These are phyloP conservation scores for Penicillium paradoxum DNA, from an alignment of 495 filamentous ascomycete species.

Conservation along the genomic window DNA sequence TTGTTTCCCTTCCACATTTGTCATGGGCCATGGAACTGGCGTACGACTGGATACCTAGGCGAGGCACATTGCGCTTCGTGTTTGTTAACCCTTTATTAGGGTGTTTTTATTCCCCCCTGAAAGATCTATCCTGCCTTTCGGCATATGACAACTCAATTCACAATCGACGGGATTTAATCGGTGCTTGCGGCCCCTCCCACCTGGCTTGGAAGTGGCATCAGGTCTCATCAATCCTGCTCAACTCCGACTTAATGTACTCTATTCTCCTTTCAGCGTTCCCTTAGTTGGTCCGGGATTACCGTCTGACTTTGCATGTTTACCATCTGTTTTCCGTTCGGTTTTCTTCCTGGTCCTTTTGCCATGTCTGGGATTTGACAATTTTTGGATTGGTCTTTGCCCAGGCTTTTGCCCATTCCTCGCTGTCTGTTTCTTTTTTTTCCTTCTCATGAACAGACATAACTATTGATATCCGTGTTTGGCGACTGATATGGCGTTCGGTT, in stretches of 20 bases:
- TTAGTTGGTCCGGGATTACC: constrained; percentile 25
- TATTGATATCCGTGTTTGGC: constrained; percentile 44
- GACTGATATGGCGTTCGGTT: constrained; percentile 37
- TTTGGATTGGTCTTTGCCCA: constrained; percentile 16
- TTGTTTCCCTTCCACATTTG: constrained; percentile 12
- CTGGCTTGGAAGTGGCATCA: constrained; percentile 3
- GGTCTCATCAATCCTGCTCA: constrained; percentile 14
- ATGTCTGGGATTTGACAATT: constrained; percentile 24
- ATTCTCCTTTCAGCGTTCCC: constrained; percentile 31
- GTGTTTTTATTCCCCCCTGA: constrained; percentile 16
- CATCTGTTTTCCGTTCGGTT: constrained; percentile 7
- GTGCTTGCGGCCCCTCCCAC: constrained; percentile 7
- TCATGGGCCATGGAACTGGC: constrained; percentile 33
- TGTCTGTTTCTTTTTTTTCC: constrained; percentile 13
- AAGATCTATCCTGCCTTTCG: constrained; percentile 17
- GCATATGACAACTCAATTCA: constrained; percentile 23
- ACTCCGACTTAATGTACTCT: constrained; percentile 32
- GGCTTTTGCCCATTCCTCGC: constrained; percentile 13
- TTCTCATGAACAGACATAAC: constrained; percentile 15
- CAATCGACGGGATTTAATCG: constrained; percentile 19
- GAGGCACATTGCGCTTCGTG: constrained; percentile 13
- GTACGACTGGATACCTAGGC: constrained; percentile 34
- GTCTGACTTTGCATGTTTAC: constrained; percentile 15
- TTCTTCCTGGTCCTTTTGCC: constrained; percentile 11
- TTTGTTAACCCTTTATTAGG: constrained; percentile 24